phyloP scores from a whole-genome alignment of 495 filamentous ascomycete genomes.

The Neurospora cerealis region DNA sequence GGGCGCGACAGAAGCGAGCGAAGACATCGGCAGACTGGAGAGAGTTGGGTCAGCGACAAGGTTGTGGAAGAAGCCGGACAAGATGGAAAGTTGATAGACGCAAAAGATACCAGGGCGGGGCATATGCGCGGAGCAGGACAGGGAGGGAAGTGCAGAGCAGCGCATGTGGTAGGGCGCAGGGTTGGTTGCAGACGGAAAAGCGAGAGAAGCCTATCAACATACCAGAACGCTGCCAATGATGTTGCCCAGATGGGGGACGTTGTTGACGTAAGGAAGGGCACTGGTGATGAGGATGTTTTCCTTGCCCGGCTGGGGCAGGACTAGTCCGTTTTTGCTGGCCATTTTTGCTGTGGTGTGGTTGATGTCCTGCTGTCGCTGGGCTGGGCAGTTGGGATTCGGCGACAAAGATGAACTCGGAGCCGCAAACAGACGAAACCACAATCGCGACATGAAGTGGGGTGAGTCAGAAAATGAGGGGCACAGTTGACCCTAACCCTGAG shows the following conservation, averaged over 20 bases:
- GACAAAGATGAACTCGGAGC: not conserved
- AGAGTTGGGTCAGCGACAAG: not conserved
- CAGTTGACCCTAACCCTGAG: not conserved
- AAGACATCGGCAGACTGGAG: constrained; percentile 34
- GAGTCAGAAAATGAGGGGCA: not conserved
- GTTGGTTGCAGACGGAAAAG: not conserved
- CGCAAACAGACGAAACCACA: not conserved
- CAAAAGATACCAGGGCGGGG: not conserved
- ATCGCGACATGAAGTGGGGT: not conserved
- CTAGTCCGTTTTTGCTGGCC: constrained; percentile 3
- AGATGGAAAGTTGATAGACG: not conserved
- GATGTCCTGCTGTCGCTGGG: not conserved
- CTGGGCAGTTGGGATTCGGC: not conserved
- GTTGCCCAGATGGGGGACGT: constrained; percentile 92
- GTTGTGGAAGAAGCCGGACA: not conserved
- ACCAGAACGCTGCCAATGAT: constrained; percentile 80
- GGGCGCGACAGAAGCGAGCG: constrained; percentile 60
- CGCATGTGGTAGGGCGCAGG: not conserved
- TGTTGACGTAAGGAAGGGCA: constrained; percentile 85
- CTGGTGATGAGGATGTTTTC: constrained; percentile 51
- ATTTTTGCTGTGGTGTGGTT: not conserved
- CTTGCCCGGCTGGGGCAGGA: constrained; percentile 38
- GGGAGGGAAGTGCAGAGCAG: not conserved
- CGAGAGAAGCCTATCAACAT: not conserved
- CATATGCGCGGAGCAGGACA: not conserved